These are phyloP conservation scores for Aspergillus puulaauensis DNA, from an alignment of 2,329 filamentous ascomycete genomes.

Conservation along the genomic window DNA sequence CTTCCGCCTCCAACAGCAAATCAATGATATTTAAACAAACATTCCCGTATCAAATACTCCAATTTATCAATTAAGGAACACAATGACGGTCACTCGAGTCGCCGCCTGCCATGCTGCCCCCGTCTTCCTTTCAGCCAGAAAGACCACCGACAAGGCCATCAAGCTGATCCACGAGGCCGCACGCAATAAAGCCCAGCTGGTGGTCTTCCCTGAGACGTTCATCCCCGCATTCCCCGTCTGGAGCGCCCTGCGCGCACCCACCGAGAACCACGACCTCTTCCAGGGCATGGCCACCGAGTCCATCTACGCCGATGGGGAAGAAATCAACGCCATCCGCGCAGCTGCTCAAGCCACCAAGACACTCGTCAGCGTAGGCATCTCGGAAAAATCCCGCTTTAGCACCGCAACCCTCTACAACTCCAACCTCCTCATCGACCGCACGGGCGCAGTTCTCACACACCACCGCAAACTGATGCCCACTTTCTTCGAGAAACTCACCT, in stretches of 20 bases:
- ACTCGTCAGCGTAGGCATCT: slow-evolving; percentile 52
- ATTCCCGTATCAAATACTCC: too few relatives aligned
- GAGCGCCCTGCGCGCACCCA: slow-evolving; percentile 49
- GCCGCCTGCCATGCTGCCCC: slow-evolving; percentile 38
- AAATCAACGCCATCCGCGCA: slow-evolving; percentile 43
- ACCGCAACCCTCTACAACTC: slow-evolving; percentile 53
- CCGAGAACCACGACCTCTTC: slow-evolving; percentile 53
- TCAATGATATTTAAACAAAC: too few relatives aligned
- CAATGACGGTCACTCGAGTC: slow-evolving; percentile 9
- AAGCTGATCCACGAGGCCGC: slow-evolving; percentile 48
- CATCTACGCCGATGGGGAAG: slow-evolving; percentile 44
- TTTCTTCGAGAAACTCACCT: slow-evolving; percentile 58
- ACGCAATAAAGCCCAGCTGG: slow-evolving; percentile 46
- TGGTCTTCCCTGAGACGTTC: slow-evolving; percentile 56
- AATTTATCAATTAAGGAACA: neutral
- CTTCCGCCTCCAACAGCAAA: too few relatives aligned
- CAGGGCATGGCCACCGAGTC: slow-evolving; percentile 47
- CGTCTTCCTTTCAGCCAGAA: slow-evolving; percentile 47
- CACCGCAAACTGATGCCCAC: slow-evolving; percentile 57
- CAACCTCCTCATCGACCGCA: slow-evolving; percentile 47
- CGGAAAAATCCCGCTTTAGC: slow-evolving; percentile 47
- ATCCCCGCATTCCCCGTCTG: slow-evolving; percentile 57
- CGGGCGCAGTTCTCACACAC: slow-evolving; percentile 50
- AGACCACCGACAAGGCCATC: slow-evolving; percentile 51
- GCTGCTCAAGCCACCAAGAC: slow-evolving; percentile 39